Base-by-base conservation (phyloP, 2,329 filamentous ascomycete species). In the Fusarium agapanthi region DNA sequence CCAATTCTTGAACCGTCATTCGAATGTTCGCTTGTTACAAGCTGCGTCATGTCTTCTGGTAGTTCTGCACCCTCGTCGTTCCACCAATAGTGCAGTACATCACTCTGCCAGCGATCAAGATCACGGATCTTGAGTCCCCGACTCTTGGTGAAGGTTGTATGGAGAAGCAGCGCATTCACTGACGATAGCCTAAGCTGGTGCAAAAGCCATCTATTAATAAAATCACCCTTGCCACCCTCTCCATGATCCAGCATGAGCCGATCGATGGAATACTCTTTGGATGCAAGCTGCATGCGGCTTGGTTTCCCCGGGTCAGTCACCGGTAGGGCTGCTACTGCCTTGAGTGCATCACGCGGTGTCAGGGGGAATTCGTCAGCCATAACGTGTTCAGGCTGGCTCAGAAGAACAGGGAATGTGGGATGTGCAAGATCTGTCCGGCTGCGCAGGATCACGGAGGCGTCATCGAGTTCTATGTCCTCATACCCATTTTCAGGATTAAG, bases 131-230 rank as follows among this genome's bases (percentile, higher is more conserved):
- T 75, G 16, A 83, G 72, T 15, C 73, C 75, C 12, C 72, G 68
- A 50, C 68, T 78, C 38, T 69, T 74, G 48, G 73, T 67, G 62
- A 82, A 82, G 6, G 75, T 78, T 13, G 75, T 76, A 66, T 84
- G 83, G 13, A 88, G 79, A 6, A 85, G 75, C 61, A 84, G 79
- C 3, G 80, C 85, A 66, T 86, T 83, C 61, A 88, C 75, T 1
- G 85, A 80, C 6, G 84, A 86, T 20, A 81, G 79, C 40, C 86
- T 83, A 44, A 89, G 80, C 45, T 84, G 83, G 53, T 88, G 85
- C 18, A 89, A 80, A 6, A 89, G 78, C 87, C 88, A 89, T 44
- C 85, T 81, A 70, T 81, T 81, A 73, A 89, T 83, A 62, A 83
- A 87, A 55, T 87, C 84, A 3, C 77, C 78, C 69, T 83, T 85